Conservation (phyloP, 805 yeast genomes). For the Candida lessepsii region DNA sequence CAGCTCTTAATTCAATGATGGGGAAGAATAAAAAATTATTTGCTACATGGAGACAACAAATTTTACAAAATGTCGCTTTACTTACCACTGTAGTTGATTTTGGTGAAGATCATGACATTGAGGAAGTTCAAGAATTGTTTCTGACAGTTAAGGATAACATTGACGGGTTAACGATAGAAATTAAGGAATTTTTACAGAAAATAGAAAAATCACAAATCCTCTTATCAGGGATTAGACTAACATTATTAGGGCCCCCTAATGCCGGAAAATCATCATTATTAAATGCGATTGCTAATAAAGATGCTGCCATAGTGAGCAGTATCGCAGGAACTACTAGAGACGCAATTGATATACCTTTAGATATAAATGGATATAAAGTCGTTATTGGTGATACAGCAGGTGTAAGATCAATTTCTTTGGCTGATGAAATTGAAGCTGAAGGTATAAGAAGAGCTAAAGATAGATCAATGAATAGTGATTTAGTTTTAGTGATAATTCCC, state of each 20-base stretch:
- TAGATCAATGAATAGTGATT: slow-evolving; percentile 60
- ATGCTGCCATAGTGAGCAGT: slow-evolving; percentile 86
- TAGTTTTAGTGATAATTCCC: slow-evolving; percentile 66
- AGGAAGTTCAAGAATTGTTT: slow-evolving; percentile 56
- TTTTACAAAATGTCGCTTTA: slow-evolving; percentile 67
- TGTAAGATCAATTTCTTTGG: slow-evolving; percentile 48
- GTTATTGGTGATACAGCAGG: slow-evolving; percentile 94
- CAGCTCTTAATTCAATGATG: slow-evolving; percentile 69
- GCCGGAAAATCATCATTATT: slow-evolving; percentile 92
- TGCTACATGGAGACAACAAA: slow-evolving; percentile 60
- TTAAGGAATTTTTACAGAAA: slow-evolving; percentile 43
- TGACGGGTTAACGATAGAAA: slow-evolving; percentile 39
- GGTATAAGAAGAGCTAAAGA: slow-evolving; percentile 78
- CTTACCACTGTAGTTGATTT: slow-evolving; percentile 90
- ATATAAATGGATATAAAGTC: slow-evolving; percentile 80
- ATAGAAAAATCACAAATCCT: slow-evolving; percentile 62
- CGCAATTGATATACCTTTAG: slow-evolving; percentile 74
- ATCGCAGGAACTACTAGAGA: slow-evolving; percentile 96
- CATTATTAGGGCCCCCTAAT: slow-evolving; percentile 87
- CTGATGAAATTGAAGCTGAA: slow-evolving; percentile 66
- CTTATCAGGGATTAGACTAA: slow-evolving; percentile 68
- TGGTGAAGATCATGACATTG: slow-evolving; percentile 88
- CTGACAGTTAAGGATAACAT: slow-evolving; percentile 48
- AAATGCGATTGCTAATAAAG: slow-evolving; percentile 71
- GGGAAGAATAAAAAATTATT: slow-evolving; percentile 64